Percentiles rank a stretch among this genome's conserved stretches.
Conservation (phyloP, 768 basidiomycete species). For the Pleurotus giganteus region DNA sequence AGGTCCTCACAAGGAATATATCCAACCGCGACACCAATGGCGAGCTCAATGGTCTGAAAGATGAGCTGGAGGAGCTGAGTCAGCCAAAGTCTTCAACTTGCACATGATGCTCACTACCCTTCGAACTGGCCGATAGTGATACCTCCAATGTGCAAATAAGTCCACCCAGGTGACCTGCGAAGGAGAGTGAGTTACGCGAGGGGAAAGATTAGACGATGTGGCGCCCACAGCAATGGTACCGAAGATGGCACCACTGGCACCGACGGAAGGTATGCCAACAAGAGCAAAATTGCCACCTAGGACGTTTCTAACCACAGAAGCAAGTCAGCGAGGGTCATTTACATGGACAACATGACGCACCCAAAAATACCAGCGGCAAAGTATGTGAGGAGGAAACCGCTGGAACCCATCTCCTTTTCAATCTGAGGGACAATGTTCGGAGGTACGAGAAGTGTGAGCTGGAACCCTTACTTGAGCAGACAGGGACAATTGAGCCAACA, state of each 20-base stretch:
- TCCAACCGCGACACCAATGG: constrained; percentile 82
- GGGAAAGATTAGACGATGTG: neutral
- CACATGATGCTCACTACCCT: constrained; percentile 47
- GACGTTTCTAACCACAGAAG: constrained; percentile 60
- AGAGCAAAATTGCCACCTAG: constrained; percentile 92
- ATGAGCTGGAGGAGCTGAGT: constrained; percentile 51
- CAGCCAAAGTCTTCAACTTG: neutral
- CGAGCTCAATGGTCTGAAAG: constrained; percentile 83
- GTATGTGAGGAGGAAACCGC: constrained; percentile 83
- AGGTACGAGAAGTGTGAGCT: neutral
- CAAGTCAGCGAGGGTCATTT: constrained; percentile 3
- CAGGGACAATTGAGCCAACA: constrained; percentile 81
- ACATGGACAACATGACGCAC: constrained; percentile 28
- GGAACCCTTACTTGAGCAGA: constrained; percentile 61
- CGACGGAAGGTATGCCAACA: constrained; percentile 84
- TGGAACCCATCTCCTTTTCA: constrained; percentile 89
- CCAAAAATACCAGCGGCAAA: constrained; percentile 93
- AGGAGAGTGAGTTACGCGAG: neutral
- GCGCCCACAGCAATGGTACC: constrained; percentile 74
- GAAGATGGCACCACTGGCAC: constrained; percentile 92
- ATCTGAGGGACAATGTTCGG: constrained; percentile 44
- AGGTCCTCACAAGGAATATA: constrained; percentile 69
- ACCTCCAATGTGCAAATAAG: constrained; percentile 88
- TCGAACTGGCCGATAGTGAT: constrained; percentile 76
- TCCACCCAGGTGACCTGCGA: constrained; percentile 79